Conservation (phyloP, 148 eudicot species). For the Chenopodium suecicum region DNA sequence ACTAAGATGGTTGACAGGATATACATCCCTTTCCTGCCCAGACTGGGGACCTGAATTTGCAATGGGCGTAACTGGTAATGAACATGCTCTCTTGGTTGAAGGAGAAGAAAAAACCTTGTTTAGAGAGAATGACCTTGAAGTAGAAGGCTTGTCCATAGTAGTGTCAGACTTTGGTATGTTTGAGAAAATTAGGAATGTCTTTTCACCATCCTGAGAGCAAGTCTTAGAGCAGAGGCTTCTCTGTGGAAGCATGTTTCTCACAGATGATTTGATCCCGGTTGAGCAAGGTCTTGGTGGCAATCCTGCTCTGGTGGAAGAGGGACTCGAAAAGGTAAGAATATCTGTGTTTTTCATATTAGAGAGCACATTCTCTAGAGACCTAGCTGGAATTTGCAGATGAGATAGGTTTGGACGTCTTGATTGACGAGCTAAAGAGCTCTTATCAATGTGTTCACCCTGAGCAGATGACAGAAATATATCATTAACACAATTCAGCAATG, state of each 20-base stretch:
- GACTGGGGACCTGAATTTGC: slow-evolving; percentile 26
- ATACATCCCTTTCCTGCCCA: slow-evolving; percentile 16
- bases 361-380: slow-evolving; percentile 23
- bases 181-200: slow-evolving; percentile 30
- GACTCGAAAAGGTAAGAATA: slow-evolving; percentile 25
- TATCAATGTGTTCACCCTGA: slow-evolving; percentile 21
- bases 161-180: slow-evolving; percentile 24
- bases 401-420: slow-evolving; percentile 39
- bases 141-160: slow-evolving; percentile 30
- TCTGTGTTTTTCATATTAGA: slow-evolving; percentile 24
- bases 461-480: background rate
- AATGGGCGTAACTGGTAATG: slow-evolving; percentile 37
- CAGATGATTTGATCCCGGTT: slow-evolving; percentile 32
- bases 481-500: background rate
- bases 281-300: slow-evolving; percentile 39
- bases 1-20: slow-evolving; percentile 10
- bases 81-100: slow-evolving; percentile 33
- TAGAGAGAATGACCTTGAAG: slow-evolving; percentile 37
- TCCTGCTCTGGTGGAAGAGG: slow-evolving; percentile 29
- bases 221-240: slow-evolving; percentile 23
- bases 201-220: slow-evolving; percentile 30
- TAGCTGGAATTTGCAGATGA: slow-evolving; percentile 27
- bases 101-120: slow-evolving; percentile 39
- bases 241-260: slow-evolving; percentile 33
- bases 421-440: slow-evolving; percentile 23